phyloP scores from a whole-genome alignment of 106 monocot species.

The Gastrodia elata region DNA sequence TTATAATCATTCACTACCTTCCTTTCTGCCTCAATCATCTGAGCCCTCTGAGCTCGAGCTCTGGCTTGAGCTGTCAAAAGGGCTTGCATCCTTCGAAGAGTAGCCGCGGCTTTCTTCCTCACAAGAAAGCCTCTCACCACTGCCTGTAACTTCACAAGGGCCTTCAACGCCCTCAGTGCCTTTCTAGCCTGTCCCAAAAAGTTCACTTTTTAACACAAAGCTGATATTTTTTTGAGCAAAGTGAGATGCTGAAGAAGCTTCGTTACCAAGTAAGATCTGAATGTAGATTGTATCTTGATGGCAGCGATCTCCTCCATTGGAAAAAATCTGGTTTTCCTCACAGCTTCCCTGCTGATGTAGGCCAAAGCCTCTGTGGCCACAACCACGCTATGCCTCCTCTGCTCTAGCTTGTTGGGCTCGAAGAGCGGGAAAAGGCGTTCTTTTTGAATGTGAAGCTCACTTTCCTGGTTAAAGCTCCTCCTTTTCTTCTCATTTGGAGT shows the following conservation, averaged over 20 bases:
- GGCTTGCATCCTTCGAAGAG: slow-evolving; percentile 44
- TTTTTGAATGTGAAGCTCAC: not conserved
- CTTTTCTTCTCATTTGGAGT: not conserved
- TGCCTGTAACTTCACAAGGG: slow-evolving; percentile 52
- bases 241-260: no score
- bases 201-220: no score
- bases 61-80: slow-evolving; percentile 29
- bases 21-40: slow-evolving; percentile 18
- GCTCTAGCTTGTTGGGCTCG: not conserved
- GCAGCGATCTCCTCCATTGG: not conserved
- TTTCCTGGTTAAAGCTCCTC: not conserved
- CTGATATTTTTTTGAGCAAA: no score
- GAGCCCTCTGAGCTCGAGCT: slow-evolving; percentile 29
- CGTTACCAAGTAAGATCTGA: slow-evolving; percentile 7
- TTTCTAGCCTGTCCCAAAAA: slow-evolving; percentile 42
- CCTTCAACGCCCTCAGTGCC: slow-evolving; percentile 46
- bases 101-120: slow-evolving; percentile 31
- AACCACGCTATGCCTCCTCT: not conserved
- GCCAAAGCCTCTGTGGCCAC: not conserved
- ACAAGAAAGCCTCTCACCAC: slow-evolving; percentile 38
- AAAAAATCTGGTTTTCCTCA: not conserved
- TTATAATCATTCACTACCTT: slow-evolving; percentile 18
- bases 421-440: not conserved
- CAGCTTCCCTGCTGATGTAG: no score
- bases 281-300: not conserved